Evolutionary conservation across 2,329 filamentous ascomycete species (phyloP), one percentile per base, ranked within the genome.

Genomic region (Phoma sp.): DNA sequence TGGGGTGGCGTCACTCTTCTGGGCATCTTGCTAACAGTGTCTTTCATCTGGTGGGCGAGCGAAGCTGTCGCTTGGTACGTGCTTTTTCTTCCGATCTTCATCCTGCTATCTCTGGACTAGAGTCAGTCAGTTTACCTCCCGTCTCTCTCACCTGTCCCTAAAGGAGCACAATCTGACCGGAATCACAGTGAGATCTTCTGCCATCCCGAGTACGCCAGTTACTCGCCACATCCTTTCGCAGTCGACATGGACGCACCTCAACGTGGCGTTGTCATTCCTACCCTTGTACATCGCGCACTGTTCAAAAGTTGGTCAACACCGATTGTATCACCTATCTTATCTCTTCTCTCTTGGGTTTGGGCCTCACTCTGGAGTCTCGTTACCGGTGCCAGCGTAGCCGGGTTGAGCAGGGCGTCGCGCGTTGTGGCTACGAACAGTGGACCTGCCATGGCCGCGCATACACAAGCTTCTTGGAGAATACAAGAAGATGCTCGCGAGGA

Each of bases 251-350:
- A 84, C 57, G 82, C 82, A 9, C 84, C 85, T 0, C 65, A 74
- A 21, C 83, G 80, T 45, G 84, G 84, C 0, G 84, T 80, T 56
- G 83, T 85, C 5, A 76, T 85, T 5, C 81, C 82, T 3, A 85
- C 82, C 3, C 76, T 86, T 65, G 53, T 85, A 3, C 82, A 77
- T 41, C 69, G 78, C 19, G 74, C 72, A 5, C 65, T 78, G 6
- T 55, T 74, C 27, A 67, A 64, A 29, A 52, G 54, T 4, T 70
- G 77, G 46, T 76, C 75, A 72, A 50, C 58, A 4, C 76, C 76
- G 32, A 32, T 55, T 5, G 8, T 46, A 22, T 43, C 52, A 33
- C 43, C 52, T 25, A 21, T 51, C 13, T 31, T 32, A 4, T 62
- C 57, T 25, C 55, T 63, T 13, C 38, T 63, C 15, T 62, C 55